Evolutionary conservation across 768 basidiomycete genomes (phyloP).

Genomic region (Leccinum boreale): DNA sequence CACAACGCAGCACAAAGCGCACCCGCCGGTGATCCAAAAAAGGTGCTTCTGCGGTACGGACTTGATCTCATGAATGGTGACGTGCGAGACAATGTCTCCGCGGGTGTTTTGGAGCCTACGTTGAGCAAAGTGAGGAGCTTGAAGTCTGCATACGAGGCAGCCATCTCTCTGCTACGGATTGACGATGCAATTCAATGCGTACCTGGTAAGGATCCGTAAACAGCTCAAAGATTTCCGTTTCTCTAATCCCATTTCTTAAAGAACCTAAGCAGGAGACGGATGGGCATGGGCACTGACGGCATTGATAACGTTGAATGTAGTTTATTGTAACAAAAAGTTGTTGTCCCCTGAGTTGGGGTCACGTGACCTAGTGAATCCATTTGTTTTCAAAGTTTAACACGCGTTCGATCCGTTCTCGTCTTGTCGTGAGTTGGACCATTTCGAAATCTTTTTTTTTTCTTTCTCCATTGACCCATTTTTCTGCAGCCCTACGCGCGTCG

Average conservation of each 20-base stretch:
- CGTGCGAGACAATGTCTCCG: conserved; percentile 90
- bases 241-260: conserved; percentile 30
- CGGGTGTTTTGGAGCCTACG: conserved; percentile 94
- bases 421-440: conserved; percentile 12
- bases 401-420: conserved; percentile 13
- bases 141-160: conserved; percentile 96
- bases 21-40: conserved; percentile 86
- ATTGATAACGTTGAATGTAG: conserved; percentile 1
- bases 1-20: conserved; percentile 97
- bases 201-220: conserved; percentile 55
- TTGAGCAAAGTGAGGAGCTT: conserved; percentile 96
- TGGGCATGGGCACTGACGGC: conserved; percentile 65
- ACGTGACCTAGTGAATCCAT: conserved; percentile 27
- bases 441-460: conserved; percentile 15
- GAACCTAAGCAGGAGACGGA: conserved; percentile 73
- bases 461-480: conserved; percentile 5
- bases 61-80: conserved; percentile 93
- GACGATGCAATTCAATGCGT: conserved; percentile 94
- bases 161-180: conserved; percentile 90
- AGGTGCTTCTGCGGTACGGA: conserved; percentile 86
- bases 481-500: conserved; percentile 10
- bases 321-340: no score
- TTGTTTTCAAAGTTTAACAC: conserved; percentile 21
- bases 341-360: conserved; percentile 10
- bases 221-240: conserved; percentile 10